These are phyloP conservation scores for Phlegmacium glaucopus DNA, from an alignment of 768 basidiomycete species.

Conservation along the genomic window DNA sequence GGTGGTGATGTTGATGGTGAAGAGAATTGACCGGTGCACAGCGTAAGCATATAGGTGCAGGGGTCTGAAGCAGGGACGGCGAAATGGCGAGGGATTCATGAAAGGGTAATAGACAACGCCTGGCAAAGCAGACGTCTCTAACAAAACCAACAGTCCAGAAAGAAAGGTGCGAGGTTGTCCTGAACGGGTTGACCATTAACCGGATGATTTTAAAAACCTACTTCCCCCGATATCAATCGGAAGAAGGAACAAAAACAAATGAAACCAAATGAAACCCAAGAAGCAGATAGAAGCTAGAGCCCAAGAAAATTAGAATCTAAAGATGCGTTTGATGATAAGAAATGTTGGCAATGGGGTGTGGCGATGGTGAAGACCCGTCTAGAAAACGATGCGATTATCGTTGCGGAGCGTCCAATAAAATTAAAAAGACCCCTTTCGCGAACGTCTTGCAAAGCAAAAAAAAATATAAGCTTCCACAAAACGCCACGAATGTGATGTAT, in stretches of 20 bases:
- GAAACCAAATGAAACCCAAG: neutral
- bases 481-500: slow-evolving; percentile 1
- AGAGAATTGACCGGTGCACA: no score
- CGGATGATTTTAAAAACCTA: neutral
- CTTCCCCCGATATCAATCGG: neutral
- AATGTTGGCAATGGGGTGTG: neutral
- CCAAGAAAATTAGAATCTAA: neutral
- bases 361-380: neutral
- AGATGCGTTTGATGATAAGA: neutral
- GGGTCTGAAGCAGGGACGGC: no score
- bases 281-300: neutral
- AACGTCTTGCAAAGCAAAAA: slow-evolving; percentile 17
- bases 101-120: no score
- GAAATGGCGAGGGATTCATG: no score
- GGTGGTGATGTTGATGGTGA: no score
- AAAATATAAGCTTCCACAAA: slow-evolving; percentile 16
- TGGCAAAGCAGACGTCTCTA: neutral
- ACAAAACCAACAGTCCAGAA: neutral
- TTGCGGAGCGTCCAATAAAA: neutral
- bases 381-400: neutral
- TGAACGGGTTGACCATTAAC: neutral
- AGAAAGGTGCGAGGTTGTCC: neutral
- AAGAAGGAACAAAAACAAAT: neutral
- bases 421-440: slow-evolving; percentile 1
- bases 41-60: no score